Evolutionary conservation across 768 basidiomycete species (phyloP), one percentile per base, ranked within the genome.

Genomic region (Suillus placidus): DNA sequence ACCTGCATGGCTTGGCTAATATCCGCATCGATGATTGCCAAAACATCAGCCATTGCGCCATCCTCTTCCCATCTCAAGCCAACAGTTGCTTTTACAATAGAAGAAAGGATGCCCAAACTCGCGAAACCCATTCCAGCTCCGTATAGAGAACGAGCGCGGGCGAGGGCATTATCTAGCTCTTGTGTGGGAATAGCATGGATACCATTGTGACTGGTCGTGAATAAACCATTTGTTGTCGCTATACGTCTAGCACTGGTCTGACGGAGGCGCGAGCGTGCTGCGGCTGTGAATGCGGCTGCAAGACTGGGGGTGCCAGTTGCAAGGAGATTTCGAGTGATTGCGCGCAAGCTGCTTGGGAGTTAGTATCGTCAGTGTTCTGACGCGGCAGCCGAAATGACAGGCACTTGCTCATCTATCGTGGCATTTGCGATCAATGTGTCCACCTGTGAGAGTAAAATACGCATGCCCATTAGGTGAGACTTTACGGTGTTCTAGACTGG

Each of bases 341-440:
- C 88, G 32, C 92, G 89, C 57, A 94, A 81, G 71, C 92, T 94
- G 73, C 56, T 34, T 66, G 70, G 67, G 62, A 69, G 73, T 62
- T 63, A 42, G 64, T 61, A 49, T 54, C 63, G 64, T 45, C 43
- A 52, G 45, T 35, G 62, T 56, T 45, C 23, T 47, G 62, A 68
- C 56, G 60, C 60, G 55, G 68, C 63, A 62, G 55, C 26, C 18
- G 40, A 42, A 20, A 42, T 60, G 40, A 42, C 30, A 71, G 58
- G 67, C 52, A 80, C 88, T 78, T 75, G 87, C 91, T 93, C 92
- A 60, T 92, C 91, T 35, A 85, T 79, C 55, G 80, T 85, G 12
- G 89, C 88, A 68, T 93, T 93, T 14, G 89, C 90, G 67, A 93
- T 87, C 71, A 92, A 85, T 0, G 90, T 92, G 74, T 93, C 92